phyloP scores from a whole-genome alignment of 805 yeast species.

The Pichia occidentalis region DNA sequence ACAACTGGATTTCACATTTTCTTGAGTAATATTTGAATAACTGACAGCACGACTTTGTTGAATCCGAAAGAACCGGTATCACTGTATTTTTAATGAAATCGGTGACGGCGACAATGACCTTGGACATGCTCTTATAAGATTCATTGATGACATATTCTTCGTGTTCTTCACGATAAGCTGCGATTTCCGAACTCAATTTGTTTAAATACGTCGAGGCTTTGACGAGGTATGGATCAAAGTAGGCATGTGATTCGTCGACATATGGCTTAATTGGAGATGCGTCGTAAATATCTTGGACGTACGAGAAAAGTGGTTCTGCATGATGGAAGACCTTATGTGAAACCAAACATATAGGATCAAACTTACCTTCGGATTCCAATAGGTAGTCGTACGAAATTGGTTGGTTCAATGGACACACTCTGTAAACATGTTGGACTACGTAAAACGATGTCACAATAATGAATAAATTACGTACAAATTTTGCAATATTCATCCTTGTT shows the following conservation, averaged over 20 bases:
- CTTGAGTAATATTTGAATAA: conserved; percentile 8
- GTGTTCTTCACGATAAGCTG: conserved; percentile 7
- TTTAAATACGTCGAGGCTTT: background rate
- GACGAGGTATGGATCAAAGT: conserved; percentile 1
- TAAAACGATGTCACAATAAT: background rate
- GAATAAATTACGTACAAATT: conserved; percentile 1
- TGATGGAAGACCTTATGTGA: conserved; percentile 3
- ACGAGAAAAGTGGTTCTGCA: conserved; percentile 3
- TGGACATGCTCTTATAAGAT: conserved; percentile 3
- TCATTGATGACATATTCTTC: conserved; percentile 7
- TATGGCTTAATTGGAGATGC: conserved; percentile 8
- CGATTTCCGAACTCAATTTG: background rate
- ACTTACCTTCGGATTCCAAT: background rate
- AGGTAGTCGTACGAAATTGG: background rate
- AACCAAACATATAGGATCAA: conserved; percentile 8
- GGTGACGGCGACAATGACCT: background rate
- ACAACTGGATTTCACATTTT: conserved; percentile 12
- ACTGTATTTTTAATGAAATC: conserved; percentile 6
- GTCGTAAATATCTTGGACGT: background rate
- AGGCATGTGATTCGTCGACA: background rate
- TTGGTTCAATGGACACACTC: conserved; percentile 1
- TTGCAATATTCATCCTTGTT: background rate
- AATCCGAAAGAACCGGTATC: conserved; percentile 14
- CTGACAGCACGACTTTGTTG: conserved; percentile 2
- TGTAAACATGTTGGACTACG: conserved; percentile 4